Percentiles rank a stretch among this genome's conserved stretches.
These are phyloP conservation scores for Neodidymelliopsis sp. DNA, from an alignment of 2,329 filamentous ascomycete species.

Conservation along the genomic window DNA sequence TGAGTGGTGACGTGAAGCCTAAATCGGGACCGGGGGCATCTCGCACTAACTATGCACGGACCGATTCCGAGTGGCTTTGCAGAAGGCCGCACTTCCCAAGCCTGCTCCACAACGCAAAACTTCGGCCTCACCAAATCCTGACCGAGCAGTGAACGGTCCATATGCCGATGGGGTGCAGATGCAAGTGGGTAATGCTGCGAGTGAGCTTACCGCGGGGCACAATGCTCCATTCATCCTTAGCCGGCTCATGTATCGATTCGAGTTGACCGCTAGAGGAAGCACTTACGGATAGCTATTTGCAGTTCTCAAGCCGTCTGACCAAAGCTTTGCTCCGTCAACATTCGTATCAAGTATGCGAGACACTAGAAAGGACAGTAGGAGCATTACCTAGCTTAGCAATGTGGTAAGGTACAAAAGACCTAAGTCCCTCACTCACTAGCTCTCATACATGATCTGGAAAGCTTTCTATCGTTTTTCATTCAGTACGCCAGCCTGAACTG, in stretches of 20 bases:
- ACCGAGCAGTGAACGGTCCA: background rate
- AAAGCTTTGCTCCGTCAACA: constrained; percentile 17
- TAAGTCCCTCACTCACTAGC: constrained; percentile 16
- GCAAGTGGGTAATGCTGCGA: constrained; percentile 16
- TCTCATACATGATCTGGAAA: background rate
- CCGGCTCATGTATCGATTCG: constrained; percentile 25
- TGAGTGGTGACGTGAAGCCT: constrained; percentile 17
- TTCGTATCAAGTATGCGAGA: constrained; percentile 16
- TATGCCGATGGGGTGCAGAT: constrained; percentile 21
- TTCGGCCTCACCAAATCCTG: constrained; percentile 12
- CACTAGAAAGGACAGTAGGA: constrained; percentile 19
- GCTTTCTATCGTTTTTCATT: background rate
- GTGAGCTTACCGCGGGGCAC: constrained; percentile 24
- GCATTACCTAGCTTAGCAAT: constrained; percentile 14
- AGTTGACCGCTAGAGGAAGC: constrained; percentile 16
- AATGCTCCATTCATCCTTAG: constrained; percentile 24
- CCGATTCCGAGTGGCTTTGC: constrained; percentile 16
- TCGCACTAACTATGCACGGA: constrained; percentile 11
- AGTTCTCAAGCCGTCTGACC: constrained; percentile 27
- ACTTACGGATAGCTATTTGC: constrained; percentile 28
- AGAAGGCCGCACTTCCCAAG: constrained; percentile 1
- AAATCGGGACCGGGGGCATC: background rate
- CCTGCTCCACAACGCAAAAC: constrained; percentile 11
- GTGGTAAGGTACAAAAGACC: constrained; percentile 32
- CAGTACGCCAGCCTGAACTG: background rate